Evolutionary conservation across 306 rosid species (phyloP), one percentile per base, ranked within the genome.

Genomic region (Astragalus glycyphyllos): DNA sequence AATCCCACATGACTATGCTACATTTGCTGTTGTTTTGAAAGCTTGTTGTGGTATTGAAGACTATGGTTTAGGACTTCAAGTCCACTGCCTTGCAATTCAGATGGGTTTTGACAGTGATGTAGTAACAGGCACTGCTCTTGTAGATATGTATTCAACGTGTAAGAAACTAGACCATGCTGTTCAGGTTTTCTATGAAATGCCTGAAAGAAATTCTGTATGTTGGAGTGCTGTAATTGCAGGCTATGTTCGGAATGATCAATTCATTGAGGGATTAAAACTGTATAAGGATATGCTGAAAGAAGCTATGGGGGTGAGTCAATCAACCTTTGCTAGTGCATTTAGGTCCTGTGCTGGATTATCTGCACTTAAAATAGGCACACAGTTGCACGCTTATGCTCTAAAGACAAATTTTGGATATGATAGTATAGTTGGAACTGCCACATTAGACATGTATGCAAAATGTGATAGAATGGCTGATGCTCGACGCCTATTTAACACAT

Each of bases 181-280:
- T 58, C 66, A 8, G 73, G 86, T 86, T 76, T 92, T 92, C 57
- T 5, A 5, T 23, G 85, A 82, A 70, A 58, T 92, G 50, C 89
- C 92, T 3, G 89, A 77, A 46, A 84, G 81, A 72, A 92, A 89
- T 73, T 84, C 75, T 84, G 88, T 92, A 2, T 84, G 90, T 26
- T 92, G 98, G 98, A 85, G 90, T 37, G 89, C 98, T 34, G 64
- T 84, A 6, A 92, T 89, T 79, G 98, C 98, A 11, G 96, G 92
- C 9, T 84, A 82, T 69, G 95, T 86, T 73, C 95, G 85, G 78
- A 92, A 89, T 73, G 83, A 81, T 53, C 78, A 58, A 67, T 84
- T 84, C 69, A 34, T 76, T 29, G 74, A 82, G 81, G 91, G 90
- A 6, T 47, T 92, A 58, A 70, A 81, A 16, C 47, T 89, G 17